These are phyloP conservation scores for Phytophthora agathidicida DNA, from an alignment of 352 stramenopile genomes.

Conservation along the genomic window DNA sequence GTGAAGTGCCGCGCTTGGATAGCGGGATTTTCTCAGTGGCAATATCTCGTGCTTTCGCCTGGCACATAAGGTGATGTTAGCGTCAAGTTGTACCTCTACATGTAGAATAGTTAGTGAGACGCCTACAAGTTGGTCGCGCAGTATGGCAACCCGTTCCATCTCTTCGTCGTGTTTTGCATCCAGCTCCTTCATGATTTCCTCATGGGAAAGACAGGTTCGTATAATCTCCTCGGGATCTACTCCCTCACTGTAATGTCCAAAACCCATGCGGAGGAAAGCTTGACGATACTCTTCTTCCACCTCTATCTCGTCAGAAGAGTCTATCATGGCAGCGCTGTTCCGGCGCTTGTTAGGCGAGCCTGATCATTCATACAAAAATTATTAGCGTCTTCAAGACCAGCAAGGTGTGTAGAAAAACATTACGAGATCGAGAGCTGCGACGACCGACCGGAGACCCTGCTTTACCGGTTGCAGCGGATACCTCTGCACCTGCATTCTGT, in stretches of 20 bases:
- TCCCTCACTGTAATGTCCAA: conserved; percentile 54
- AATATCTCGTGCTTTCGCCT: conserved; percentile 58
- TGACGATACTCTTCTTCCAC: conserved; percentile 47
- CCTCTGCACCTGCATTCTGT: neutral
- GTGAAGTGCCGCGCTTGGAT: conserved; percentile 67
- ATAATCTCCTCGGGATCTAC: conserved; percentile 79
- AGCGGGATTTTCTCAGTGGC: conserved; percentile 59
- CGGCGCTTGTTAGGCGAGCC: conserved; percentile 19
- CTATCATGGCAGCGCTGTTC: conserved; percentile 4
- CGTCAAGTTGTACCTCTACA: neutral
- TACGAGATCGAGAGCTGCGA: conserved; percentile 18
- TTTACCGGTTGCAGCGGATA: neutral
- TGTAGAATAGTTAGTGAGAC: neutral
- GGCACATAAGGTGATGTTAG: neutral
- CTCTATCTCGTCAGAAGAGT: conserved; percentile 26
- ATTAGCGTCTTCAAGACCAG: too few species aligned
- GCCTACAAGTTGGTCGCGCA: conserved; percentile 72
- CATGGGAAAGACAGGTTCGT: conserved; percentile 63
- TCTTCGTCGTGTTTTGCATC: conserved; percentile 69
- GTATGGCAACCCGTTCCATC: conserved; percentile 50
- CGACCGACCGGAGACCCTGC: neutral
- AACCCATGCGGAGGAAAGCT: conserved; percentile 75
- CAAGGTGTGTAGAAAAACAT: too few species aligned
- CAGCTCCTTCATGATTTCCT: conserved; percentile 72
- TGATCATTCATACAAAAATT: conserved; percentile 3